These are phyloP conservation scores for Metschnikowia chrysomelidarum DNA, from an alignment of 805 yeast species.

Conservation along the genomic window DNA sequence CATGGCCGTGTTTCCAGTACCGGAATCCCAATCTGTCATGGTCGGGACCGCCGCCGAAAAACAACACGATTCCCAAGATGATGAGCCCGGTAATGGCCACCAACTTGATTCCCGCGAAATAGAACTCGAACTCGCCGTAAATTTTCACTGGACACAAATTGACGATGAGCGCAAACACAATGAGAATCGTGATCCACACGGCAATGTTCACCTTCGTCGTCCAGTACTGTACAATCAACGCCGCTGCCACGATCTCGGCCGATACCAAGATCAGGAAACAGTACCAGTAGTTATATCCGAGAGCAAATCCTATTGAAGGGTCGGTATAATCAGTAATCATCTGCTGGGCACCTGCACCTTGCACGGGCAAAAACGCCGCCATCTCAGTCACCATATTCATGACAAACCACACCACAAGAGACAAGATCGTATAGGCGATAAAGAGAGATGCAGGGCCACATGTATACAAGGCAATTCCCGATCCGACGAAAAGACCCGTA, in stretches of 20 bases:
- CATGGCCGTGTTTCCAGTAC: conserved; percentile 25
- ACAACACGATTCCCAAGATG: conserved; percentile 21
- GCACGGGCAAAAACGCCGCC: conserved; percentile 22
- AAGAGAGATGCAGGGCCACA: conserved; percentile 21
- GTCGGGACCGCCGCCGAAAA: conserved; percentile 22
- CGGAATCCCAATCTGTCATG: conserved; percentile 22
- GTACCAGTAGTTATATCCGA: conserved; percentile 23
- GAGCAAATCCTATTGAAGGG: conserved; percentile 21
- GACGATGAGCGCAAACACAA: conserved; percentile 11
- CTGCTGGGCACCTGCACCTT: conserved; percentile 23
- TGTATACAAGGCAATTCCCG: conserved; percentile 16
- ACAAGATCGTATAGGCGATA: conserved; percentile 18
- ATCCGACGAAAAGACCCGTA: conserved; percentile 23
- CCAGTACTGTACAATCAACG: conserved; percentile 21
- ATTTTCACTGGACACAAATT: conserved; percentile 19
- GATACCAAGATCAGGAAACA: conserved; percentile 20
- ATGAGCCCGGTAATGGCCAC: conserved; percentile 21
- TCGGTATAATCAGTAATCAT: conserved; percentile 18
- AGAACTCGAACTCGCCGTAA: conserved; percentile 21
- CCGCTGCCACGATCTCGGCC: conserved; percentile 21
- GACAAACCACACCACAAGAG: conserved; percentile 21
- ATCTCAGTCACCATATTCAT: conserved; percentile 24
- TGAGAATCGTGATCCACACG: conserved; percentile 39
- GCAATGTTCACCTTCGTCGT: conserved; percentile 29
- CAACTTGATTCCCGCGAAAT: conserved; percentile 21